Percentiles rank a stretch among this genome's conserved stretches.
These are phyloP conservation scores for Plasmodium ovale DNA, from an alignment of 169 alveolate species.

Conservation along the genomic window DNA sequence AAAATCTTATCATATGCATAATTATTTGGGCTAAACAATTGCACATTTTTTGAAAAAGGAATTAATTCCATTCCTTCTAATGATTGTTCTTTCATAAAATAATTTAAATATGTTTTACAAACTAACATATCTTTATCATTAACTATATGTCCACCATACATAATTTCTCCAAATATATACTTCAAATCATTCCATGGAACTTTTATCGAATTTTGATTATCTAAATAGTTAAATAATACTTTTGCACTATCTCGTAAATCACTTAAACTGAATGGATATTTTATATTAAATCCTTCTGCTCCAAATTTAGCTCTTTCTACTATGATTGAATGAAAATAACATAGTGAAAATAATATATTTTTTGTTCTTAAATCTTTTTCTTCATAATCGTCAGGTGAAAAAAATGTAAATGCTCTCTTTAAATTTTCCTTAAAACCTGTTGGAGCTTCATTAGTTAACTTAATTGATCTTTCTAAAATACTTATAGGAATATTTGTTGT, in stretches of 20 bases:
- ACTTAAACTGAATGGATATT: constrained; percentile 96
- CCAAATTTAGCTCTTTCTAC: constrained; percentile 98
- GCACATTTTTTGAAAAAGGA: constrained; percentile 85
- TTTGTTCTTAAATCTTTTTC: constrained; percentile 94
- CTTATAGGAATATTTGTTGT: constrained; percentile 95
- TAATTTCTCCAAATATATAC: constrained; percentile 97
- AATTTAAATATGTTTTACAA: constrained; percentile 93
- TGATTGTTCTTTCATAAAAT: constrained; percentile 94
- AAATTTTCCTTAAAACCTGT: constrained; percentile 96
- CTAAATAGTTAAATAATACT: constrained; percentile 94
- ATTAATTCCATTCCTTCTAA: constrained; percentile 95
- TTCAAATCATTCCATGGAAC: constrained; percentile 98
- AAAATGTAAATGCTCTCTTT: constrained; percentile 95
- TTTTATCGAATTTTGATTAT: constrained; percentile 88
- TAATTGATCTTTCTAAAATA: constrained; percentile 95
- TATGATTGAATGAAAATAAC: constrained; percentile 97
- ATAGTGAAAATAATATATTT: constrained; percentile 95
- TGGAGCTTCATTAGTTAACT: constrained; percentile 97
- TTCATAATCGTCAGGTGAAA: constrained; percentile 93
- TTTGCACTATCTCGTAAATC: constrained; percentile 96
- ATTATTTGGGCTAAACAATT: constrained; percentile 65
- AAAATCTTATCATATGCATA: constrained; percentile 71
- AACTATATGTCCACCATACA: constrained; percentile 99
- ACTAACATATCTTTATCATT: constrained; percentile 96
- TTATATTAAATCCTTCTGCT: constrained; percentile 98